Base-by-base conservation (phyloP, 2,329 filamentous ascomycete genomes). In the Monosporascus sp. region DNA sequence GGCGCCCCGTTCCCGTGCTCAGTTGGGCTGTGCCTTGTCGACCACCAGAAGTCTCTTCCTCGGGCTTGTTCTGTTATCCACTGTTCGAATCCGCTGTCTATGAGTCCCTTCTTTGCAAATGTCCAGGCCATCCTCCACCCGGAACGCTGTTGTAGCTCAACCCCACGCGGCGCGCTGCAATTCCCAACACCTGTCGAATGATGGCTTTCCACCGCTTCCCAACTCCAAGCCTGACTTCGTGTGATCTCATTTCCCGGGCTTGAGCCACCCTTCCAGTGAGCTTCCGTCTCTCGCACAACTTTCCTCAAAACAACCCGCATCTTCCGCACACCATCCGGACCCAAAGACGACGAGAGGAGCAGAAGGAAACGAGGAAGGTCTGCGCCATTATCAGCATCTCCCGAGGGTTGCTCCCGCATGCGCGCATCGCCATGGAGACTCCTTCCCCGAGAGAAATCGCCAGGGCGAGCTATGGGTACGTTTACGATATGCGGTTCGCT, bases 121-220 rank as follows among this genome's bases (percentile, higher is more conserved):
- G 65, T 68, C 62, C 63, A 58, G 58, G 54, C 54, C 55, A 60
- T 55, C 56, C 50, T 55, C 53, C 56, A 52, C 52, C 60, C 54
- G 64, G 52, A 63, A 60, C 56, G 60, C 60, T 61, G 60, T 53
- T 50, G 50, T 55, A 53, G 58, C 60, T 58, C 58, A 59, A 58
- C 59, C 51, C 47, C 59, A 53, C 49, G 54, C 58, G 52, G 62
- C 58, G 58, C 60, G 50, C 58, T 49, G 53, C 48, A 57, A 58
- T 52, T 51, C 58, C 44, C 58, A 57, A 51, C 52, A 54, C 56
- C 51, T 55, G 55, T 61, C 63, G 52, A 64, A 61, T 56, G 68
- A 69, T 69, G 67, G 67, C 62, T 64, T 59, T 63, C 67, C 59
- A 55, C 56, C 62, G 55, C 56, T 56, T 58, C 53, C 52, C 52